Conservation (phyloP, 768 basidiomycete species). For the Russula sp. region DNA sequence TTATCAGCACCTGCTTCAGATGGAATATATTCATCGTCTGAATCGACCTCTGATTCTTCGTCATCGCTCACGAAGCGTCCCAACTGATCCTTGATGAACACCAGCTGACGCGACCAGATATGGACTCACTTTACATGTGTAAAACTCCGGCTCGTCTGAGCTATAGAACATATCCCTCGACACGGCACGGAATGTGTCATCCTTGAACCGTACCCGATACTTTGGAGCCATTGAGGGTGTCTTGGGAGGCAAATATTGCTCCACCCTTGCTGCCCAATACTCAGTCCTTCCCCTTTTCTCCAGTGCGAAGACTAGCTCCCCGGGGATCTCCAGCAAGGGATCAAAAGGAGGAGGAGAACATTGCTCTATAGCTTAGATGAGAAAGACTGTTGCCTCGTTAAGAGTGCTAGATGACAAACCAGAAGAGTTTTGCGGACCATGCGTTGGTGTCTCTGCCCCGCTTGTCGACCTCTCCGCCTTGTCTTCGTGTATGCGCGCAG, state of each 20-base stretch:
- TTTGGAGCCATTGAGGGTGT: conserved; percentile 33
- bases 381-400: conserved; percentile 14
- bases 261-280: conserved; percentile 65
- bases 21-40: conserved; percentile 21
- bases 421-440: background rate
- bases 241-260: conserved; percentile 42
- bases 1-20: conserved; percentile 31
- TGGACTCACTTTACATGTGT: conserved; percentile 47
- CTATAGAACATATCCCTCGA: conserved; percentile 51
- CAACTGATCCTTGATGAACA: conserved; percentile 31
- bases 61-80: conserved; percentile 48
- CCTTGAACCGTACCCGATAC: conserved; percentile 57
- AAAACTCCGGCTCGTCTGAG: conserved; percentile 52
- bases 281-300: conserved; percentile 30
- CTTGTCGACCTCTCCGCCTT: background rate
- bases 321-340: conserved; percentile 49
- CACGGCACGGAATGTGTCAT: conserved; percentile 36
- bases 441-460: background rate
- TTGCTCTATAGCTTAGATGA: conserved; percentile 7
- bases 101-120: background rate
- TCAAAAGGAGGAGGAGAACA: conserved; percentile 43
- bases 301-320: conserved; percentile 55
- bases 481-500: background rate
- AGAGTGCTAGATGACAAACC: conserved; percentile 17
- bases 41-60: conserved; percentile 27